Base-by-base conservation (phyloP, 441 rosid species). In the Erysimum cheiri region DNA sequence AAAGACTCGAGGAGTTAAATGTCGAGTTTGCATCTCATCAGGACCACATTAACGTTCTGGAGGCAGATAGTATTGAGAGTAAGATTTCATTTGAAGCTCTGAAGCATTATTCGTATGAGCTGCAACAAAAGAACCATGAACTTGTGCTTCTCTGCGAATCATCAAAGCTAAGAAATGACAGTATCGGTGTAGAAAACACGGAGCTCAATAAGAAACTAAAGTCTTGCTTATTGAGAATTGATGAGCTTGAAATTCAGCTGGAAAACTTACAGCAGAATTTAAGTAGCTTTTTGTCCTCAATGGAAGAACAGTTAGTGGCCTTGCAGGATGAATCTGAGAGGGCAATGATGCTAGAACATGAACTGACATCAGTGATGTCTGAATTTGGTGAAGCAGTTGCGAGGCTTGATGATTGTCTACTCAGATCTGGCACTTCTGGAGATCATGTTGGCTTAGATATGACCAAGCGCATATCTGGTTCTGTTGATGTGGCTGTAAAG, bases 71-170 rank as follows among this genome's bases (percentile, higher is more conserved):
- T 68, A 83, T 91, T 70, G 91, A 89, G 83, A 77, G 84, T 63
- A 84, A 65, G 59, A 80, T 96, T 80, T 80, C 84, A 41, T 81
- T 78, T 74, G 97, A 91, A 84, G 89, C 81, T 71, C 53, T 80
- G 53, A 91, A 84, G 81, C 87, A 86, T 53, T 83, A 83, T 46
- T 63, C 80, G 22, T 77, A n/a, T 62, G 77, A 32, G 69, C 46
- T 84, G 77, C 82, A 83, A 43, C 82, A 76, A 57, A 81, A 75
- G 68, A 85, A 75, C 68, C 73, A 54, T 48, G 86, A 87, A 73
- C 86, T 91, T 70, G 84, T 80, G 82, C 67, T 66, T 78, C 79
- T 71, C 8, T 73, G 60, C 80, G 88, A 87, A 72, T 77, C 76
- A 62, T 60, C 83, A 68, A 84, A 76, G 78, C 79, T 66, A 72